Conservation (phyloP, 768 basidiomycete genomes). For the Hortiboletus flavorubellus region DNA sequence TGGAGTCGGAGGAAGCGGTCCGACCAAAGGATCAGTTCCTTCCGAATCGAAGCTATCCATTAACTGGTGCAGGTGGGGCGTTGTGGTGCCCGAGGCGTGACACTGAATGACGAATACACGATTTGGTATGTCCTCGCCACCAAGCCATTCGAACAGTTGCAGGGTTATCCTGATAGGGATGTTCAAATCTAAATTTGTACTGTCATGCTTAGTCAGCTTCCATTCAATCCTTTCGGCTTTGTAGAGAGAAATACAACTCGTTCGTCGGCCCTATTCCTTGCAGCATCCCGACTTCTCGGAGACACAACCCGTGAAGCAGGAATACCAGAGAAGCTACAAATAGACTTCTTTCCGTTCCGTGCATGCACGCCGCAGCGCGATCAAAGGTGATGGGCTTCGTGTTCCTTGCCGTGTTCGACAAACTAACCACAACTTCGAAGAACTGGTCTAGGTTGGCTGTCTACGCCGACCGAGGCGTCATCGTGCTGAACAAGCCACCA, state of each 20-base stretch:
- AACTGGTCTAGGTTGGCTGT: conserved; percentile 36
- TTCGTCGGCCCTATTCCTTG: neutral
- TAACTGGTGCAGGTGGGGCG: no score
- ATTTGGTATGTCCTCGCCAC: no score
- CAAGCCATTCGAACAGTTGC: no score
- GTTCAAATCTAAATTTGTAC: neutral
- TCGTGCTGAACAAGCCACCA: conserved; percentile 61
- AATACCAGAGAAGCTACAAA: neutral
- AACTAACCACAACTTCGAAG: conserved; percentile 14
- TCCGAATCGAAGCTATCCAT: no score
- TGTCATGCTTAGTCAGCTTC: conserved; percentile 10
- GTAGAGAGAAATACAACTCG: no score
- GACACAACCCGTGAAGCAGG: neutral
- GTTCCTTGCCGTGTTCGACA: neutral
- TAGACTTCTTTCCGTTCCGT: neutral
- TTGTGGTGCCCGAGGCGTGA: no score
- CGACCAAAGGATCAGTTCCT: no score
- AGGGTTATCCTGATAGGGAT: neutral
- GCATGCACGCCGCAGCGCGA: conserved; percentile 20
- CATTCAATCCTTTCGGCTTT: no score
- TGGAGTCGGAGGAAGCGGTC: no score
- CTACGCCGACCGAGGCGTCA: conserved; percentile 52
- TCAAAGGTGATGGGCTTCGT: conserved; percentile 19
- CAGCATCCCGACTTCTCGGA: neutral
- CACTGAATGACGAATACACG: no score